These are phyloP conservation scores for Diaporthe sp. DNA, from an alignment of 2,329 filamentous ascomycete species.

Conservation along the genomic window DNA sequence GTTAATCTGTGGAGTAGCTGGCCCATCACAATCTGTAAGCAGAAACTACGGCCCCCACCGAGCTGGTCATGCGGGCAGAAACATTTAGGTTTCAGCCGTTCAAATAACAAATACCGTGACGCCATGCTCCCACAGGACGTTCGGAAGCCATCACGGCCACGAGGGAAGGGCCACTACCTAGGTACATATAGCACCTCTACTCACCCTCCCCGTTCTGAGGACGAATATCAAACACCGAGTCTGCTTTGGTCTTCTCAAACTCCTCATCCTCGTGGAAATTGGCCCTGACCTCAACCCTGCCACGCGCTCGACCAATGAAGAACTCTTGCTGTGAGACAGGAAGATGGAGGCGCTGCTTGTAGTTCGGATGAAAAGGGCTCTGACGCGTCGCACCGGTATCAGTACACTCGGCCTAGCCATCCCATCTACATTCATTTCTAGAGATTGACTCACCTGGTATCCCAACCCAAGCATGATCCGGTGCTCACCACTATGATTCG, in stretches of 20 bases:
- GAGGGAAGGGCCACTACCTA: neutral
- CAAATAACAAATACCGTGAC: neutral
- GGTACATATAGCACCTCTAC: neutral
- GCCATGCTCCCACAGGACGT: neutral
- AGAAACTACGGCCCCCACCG: neutral
- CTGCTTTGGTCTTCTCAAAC: conserved; percentile 28
- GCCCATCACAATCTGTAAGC: neutral
- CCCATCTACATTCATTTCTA: neutral
- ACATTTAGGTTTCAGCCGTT: neutral
- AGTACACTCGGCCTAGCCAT: neutral
- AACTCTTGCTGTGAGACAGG: conserved; percentile 36
- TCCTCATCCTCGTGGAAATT: conserved; percentile 36
- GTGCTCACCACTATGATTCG: conserved; percentile 40
- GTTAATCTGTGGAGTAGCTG: neutral
- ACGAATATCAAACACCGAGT: conserved; percentile 35
- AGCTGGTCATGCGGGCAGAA: neutral
- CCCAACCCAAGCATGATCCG: conserved; percentile 43
- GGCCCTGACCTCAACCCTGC: conserved; percentile 37
- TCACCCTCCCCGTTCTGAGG: conserved; percentile 27
- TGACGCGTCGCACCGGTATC: neutral
- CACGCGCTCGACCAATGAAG: conserved; percentile 34
- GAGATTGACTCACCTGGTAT: conserved; percentile 38
- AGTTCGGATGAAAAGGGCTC: conserved; percentile 39
- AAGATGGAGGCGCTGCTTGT: conserved; percentile 37
- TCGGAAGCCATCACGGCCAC: neutral